Percentiles rank a stretch among this genome's conserved stretches.
These are phyloP conservation scores for Vachellia pachyceras DNA, from an alignment of 306 rosid genomes.

Conservation along the genomic window DNA sequence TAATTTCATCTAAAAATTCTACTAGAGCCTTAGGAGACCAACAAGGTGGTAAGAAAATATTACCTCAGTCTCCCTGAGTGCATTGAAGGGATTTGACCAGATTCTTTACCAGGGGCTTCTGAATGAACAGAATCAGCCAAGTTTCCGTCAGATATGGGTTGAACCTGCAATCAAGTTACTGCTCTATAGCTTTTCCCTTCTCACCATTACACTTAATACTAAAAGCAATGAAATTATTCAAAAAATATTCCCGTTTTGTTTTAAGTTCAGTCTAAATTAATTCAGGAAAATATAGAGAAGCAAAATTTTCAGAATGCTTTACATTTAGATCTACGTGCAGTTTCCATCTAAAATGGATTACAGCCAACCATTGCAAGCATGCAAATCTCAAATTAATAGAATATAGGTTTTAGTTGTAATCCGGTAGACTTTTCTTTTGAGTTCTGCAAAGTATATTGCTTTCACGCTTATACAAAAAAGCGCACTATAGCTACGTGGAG, in stretches of 20 bases:
- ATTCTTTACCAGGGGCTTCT: slow-evolving; percentile 54
- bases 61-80: slow-evolving; percentile 68
- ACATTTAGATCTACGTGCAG: neutral
- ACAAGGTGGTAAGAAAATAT: slow-evolving; percentile 18
- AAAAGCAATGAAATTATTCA: slow-evolving; percentile 5
- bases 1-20: slow-evolving; percentile 23
- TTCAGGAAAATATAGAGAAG: neutral
- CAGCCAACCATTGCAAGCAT: slow-evolving; percentile 16
- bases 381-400: slow-evolving; percentile 12
- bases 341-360: neutral
- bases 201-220: slow-evolving; percentile 13
- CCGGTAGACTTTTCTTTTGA: neutral
- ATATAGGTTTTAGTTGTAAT: neutral
- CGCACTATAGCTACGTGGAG: slow-evolving; percentile 20
- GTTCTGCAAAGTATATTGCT: slow-evolving; percentile 17
- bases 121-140: slow-evolving; percentile 50
- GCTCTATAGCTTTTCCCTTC: slow-evolving; percentile 31
- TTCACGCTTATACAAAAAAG: neutral
- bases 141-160: slow-evolving; percentile 62
- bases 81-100: slow-evolving; percentile 61
- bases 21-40: slow-evolving; percentile 27
- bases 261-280: slow-evolving; percentile 33
- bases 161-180: slow-evolving; percentile 66
- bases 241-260: neutral
- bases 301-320: slow-evolving; percentile 13